phyloP scores from a whole-genome alignment of 1,284 basidiomycete species.

The Golubevia pallescens region DNA sequence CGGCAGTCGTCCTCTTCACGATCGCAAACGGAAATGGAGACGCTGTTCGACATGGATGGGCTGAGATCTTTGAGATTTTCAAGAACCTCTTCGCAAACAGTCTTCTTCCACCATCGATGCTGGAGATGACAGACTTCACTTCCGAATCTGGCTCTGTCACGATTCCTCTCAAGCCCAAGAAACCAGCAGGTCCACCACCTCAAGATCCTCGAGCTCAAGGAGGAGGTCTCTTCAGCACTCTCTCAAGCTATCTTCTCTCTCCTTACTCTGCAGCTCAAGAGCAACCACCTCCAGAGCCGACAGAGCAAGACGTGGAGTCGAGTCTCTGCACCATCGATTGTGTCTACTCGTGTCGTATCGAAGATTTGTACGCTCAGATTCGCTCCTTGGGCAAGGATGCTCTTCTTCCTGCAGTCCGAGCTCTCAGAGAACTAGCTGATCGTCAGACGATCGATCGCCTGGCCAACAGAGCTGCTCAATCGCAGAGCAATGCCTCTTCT shows the following conservation, averaged over 20 bases:
- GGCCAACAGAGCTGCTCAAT: neutral
- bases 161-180: neutral
- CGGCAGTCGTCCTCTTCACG: constrained; percentile 60
- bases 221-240: constrained; percentile 59
- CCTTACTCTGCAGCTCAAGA: constrained; percentile 46
- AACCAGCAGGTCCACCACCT: constrained; percentile 24
- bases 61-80: constrained; percentile 52
- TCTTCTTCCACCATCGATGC: constrained; percentile 37
- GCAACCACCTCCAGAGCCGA: constrained; percentile 45
- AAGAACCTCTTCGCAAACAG: constrained; percentile 52
- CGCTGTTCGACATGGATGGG: constrained; percentile 52
- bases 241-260: constrained; percentile 60
- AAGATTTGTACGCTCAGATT: constrained; percentile 53
- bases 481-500: neutral
- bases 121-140: constrained; percentile 41
- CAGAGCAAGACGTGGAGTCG: constrained; percentile 49
- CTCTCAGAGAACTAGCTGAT: constrained; percentile 38
- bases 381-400: constrained; percentile 31
- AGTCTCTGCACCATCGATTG: constrained; percentile 61
- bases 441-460: constrained; percentile 35
- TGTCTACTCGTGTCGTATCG: constrained; percentile 54
- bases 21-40: constrained; percentile 60
- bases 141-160: neutral
- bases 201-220: constrained; percentile 40
- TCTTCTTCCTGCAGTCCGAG: constrained; percentile 35